These are phyloP conservation scores for Triticum turgidum DNA, from an alignment of 176 grass and related monocot species.

Conservation along the genomic window DNA sequence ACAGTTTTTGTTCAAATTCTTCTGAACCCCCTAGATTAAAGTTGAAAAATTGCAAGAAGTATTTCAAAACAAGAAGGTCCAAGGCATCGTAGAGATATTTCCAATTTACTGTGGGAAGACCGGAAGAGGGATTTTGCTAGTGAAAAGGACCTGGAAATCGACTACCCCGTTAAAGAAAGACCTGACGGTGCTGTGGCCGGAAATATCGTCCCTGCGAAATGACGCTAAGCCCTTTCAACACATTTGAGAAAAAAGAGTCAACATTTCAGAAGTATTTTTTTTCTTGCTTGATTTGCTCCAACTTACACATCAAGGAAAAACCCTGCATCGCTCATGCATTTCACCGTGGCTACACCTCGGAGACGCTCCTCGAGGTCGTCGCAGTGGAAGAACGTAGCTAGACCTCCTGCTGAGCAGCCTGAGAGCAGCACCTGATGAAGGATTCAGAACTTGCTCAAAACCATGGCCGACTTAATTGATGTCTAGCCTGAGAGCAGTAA, in stretches of 20 bases:
- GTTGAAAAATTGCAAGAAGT: background rate
- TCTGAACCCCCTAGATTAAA: conserved; percentile 34
- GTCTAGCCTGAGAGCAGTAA: no score
- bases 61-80: no score
- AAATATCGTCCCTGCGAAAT: conserved; percentile 55
- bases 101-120: background rate
- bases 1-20: conserved; percentile 44
- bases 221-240: background rate
- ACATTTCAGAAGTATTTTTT: background rate
- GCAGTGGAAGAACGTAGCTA: conserved; percentile 80
- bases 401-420: conserved; percentile 76
- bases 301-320: conserved; percentile 84
- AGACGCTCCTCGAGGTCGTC: conserved; percentile 49
- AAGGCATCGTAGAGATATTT: background rate
- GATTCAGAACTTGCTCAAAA: background rate
- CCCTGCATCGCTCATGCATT: conserved; percentile 85
- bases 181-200: conserved; percentile 46
- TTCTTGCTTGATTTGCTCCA: conserved; percentile 23
- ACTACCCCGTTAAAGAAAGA: conserved; percentile 58
- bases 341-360: conserved; percentile 33
- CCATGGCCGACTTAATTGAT: background rate
- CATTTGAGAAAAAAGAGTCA: background rate
- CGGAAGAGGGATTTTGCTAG: background rate
- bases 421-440: conserved; percentile 81
- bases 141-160: conserved; percentile 48